Percentiles rank a stretch among this genome's conserved stretches.
Conservation (phyloP, 768 basidiomycete genomes). For the Phanerochaete sordida region DNA sequence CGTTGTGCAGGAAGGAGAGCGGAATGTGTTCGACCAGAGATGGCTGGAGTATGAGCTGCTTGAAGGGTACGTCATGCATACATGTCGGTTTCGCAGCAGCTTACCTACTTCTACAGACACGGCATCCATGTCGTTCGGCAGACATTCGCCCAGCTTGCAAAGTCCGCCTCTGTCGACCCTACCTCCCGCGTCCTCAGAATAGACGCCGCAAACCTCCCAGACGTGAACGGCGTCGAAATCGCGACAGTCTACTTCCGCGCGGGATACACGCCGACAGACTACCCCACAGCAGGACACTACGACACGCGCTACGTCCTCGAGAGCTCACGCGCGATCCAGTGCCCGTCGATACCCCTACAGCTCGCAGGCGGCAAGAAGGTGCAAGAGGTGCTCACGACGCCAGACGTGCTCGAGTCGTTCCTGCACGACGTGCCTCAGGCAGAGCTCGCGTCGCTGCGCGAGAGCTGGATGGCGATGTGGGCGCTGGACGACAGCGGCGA, state of each 20-base stretch:
- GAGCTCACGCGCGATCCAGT: constrained; percentile 84
- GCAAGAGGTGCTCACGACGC: constrained; percentile 79
- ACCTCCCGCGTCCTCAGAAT: constrained; percentile 39
- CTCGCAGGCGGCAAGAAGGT: constrained; percentile 97
- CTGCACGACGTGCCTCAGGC: constrained; percentile 40
- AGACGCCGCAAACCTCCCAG: constrained; percentile 23
- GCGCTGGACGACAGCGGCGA: constrained; percentile 44
- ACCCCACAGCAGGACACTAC: constrained; percentile 63
- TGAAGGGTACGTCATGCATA: constrained; percentile 54
- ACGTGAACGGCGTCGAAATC: constrained; percentile 54
- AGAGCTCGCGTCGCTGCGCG: constrained; percentile 53
- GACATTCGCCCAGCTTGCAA: constrained; percentile 67
- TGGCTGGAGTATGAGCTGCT: constrained; percentile 85
- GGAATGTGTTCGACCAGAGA: constrained; percentile 94
- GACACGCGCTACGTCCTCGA: constrained; percentile 75
- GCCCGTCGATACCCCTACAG: constrained; percentile 86
- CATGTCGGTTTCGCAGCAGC: background rate
- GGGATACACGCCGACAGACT: constrained; percentile 84
- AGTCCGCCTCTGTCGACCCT: constrained; percentile 50
- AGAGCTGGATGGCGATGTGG: constrained; percentile 90
- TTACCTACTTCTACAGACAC: constrained; percentile 43
- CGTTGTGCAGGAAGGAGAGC: constrained; percentile 84
- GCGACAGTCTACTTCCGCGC: constrained; percentile 90
- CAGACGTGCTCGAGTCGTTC: constrained; percentile 73
- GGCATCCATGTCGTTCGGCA: constrained; percentile 71